Conservation (phyloP, 179 eudicot genomes). For the Carnegiea gigantea region DNA sequence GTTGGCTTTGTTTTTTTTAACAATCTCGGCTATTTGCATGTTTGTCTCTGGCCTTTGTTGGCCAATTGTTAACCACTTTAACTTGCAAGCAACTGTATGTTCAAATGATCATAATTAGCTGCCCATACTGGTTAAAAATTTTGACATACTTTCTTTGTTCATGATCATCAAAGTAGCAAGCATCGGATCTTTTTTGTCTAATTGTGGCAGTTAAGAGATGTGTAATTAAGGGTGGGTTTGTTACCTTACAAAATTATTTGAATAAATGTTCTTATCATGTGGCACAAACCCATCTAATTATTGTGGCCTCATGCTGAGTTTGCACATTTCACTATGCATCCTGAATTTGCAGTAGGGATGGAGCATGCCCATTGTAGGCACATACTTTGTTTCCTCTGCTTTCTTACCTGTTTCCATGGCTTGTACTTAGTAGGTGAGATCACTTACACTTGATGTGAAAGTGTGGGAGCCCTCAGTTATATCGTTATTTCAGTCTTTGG, state of each 20-base stretch:
- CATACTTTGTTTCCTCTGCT: background rate
- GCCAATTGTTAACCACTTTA: background rate
- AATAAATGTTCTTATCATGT: no score
- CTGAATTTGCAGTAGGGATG: background rate
- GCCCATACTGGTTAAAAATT: background rate
- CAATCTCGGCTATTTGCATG: background rate
- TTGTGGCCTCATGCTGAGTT: background rate
- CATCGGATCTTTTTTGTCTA: no score
- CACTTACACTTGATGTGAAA: slow-evolving; percentile 94
- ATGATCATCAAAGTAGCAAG: background rate
- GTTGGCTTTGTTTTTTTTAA: background rate
- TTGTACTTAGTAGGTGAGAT: slow-evolving; percentile 61
- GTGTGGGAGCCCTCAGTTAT: slow-evolving; percentile 98
- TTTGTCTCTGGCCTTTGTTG: background rate
- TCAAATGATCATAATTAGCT: background rate
- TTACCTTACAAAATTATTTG: no score
- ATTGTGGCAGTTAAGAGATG: background rate
- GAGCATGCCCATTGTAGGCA: slow-evolving; percentile 6
- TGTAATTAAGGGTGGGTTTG: background rate
- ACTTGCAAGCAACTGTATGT: background rate
- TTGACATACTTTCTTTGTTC: background rate
- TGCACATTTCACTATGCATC: background rate
- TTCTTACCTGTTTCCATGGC: slow-evolving; percentile 14
- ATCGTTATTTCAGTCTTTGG: slow-evolving; percentile 87
- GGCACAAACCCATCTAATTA: no score